Evolutionary conservation across 2,329 filamentous ascomycete species (phyloP).

Genomic region (Sclerotinia subarctica): DNA sequence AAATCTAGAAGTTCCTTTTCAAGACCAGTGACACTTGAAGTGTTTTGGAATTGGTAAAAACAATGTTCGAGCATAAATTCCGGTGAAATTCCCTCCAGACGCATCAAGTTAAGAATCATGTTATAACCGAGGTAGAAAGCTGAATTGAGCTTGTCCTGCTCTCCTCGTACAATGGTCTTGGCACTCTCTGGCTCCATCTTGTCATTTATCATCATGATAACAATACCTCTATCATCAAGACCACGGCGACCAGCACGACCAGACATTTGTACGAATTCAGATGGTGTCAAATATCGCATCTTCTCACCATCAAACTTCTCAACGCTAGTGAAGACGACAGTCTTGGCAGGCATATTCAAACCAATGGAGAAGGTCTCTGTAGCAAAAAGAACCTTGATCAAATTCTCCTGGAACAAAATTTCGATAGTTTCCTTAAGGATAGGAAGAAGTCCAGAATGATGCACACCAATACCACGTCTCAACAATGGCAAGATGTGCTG

Average conservation of each 20-base stretch:
- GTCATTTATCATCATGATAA: constrained; percentile 99
- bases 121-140: constrained; percentile 98
- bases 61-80: constrained; percentile 99
- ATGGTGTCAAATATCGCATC: constrained; percentile 82
- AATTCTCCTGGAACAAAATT: constrained; percentile 94
- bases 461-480: constrained; percentile 89
- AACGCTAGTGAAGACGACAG: constrained; percentile 96
- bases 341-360: constrained; percentile 98
- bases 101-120: constrained; percentile 94
- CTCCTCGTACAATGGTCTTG: constrained; percentile 90
- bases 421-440: constrained; percentile 99
- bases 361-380: constrained; percentile 99
- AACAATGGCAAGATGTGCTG: constrained; percentile 84
- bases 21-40: constrained; percentile 75
- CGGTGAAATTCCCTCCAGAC: constrained; percentile 98
- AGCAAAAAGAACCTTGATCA: constrained; percentile 97
- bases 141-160: constrained; percentile 96
- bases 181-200: constrained; percentile 94
- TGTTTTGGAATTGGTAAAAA: constrained; percentile 98
- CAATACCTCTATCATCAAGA: constrained; percentile 94
- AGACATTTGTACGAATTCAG: constrained; percentile 98
- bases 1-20: constrained; percentile 80
- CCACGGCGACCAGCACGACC: constrained; percentile 94
- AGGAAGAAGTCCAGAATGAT: constrained; percentile 91
- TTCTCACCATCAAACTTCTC: constrained; percentile 88